Conservation (phyloP, 176 grass and related monocot genomes). For the Pontederia paniculata region DNA sequence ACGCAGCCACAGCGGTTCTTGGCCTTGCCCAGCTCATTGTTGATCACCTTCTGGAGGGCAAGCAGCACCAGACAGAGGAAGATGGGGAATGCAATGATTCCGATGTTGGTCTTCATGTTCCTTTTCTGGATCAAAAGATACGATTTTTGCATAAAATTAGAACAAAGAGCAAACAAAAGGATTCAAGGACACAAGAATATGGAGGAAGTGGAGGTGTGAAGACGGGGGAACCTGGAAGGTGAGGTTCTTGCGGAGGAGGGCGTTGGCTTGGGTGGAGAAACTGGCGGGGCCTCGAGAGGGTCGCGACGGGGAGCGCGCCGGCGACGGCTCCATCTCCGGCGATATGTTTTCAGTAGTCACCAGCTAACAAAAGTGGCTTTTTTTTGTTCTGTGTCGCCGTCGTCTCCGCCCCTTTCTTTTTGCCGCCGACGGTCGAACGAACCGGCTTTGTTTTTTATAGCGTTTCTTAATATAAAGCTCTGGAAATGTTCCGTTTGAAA, state of each 20-base stretch:
- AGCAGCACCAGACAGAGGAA: constrained; percentile 57
- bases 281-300: constrained; percentile 36
- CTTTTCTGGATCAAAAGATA: constrained; percentile 30
- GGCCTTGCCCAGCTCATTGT: constrained; percentile 62
- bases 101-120: constrained; percentile 72
- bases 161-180: neutral
- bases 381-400: too few species aligned
- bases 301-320: neutral
- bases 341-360: neutral
- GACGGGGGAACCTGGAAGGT: constrained; percentile 51
- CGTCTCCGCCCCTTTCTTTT: too few species aligned
- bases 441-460: too few species aligned
- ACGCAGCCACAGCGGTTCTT: constrained; percentile 66
- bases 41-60: constrained; percentile 34
- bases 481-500: too few species aligned
- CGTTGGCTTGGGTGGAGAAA: constrained; percentile 77
- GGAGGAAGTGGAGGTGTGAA: neutral
- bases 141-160: neutral
- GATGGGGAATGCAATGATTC: constrained; percentile 62
- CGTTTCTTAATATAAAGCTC: too few species aligned
- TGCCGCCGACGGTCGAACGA: too few species aligned
- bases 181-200: neutral
- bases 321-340: neutral
- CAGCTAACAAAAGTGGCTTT: too few species aligned
- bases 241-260: constrained; percentile 97